Evolutionary conservation across 257 asterid species (phyloP).

Genomic region (Ophiorrhiza pumila): DNA sequence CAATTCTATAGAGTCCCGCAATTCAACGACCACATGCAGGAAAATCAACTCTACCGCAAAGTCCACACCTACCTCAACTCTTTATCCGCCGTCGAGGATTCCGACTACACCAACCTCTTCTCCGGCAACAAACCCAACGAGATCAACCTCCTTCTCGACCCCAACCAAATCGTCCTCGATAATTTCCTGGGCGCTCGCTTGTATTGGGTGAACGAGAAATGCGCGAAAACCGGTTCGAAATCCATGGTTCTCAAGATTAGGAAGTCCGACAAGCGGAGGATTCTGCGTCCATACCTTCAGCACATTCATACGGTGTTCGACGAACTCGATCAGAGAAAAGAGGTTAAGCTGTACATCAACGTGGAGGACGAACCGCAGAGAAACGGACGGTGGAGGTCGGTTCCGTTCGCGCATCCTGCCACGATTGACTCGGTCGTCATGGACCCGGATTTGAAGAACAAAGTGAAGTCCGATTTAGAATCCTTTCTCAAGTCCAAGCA

Average conservation of each 20-base stretch:
- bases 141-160: conserved; percentile 59
- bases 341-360: conserved; percentile 61
- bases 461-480: conserved; percentile 73
- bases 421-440: conserved; percentile 76
- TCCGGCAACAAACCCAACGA: conserved; percentile 62
- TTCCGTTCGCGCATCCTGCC: conserved; percentile 76
- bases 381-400: conserved; percentile 73
- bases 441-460: conserved; percentile 81
- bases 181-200: conserved; percentile 71
- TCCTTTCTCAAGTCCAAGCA: conserved; percentile 64
- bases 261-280: conserved; percentile 65
- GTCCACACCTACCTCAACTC: conserved; percentile 71
- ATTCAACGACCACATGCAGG: conserved; percentile 88
- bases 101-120: conserved; percentile 79
- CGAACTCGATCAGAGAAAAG: conserved; percentile 68
- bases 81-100: conserved; percentile 63
- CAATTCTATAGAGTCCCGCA: conserved; percentile 86
- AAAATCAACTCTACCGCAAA: conserved; percentile 64
- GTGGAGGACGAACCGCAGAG: conserved; percentile 44
- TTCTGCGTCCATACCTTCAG: conserved; percentile 66
- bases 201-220: conserved; percentile 50
- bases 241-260: conserved; percentile 59
- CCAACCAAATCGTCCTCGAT: conserved; percentile 52
- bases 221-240: conserved; percentile 26
- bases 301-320: conserved; percentile 60